These are phyloP conservation scores for Colletotrichum lupini DNA, from an alignment of 2,329 filamentous ascomycete species.

Conservation along the genomic window DNA sequence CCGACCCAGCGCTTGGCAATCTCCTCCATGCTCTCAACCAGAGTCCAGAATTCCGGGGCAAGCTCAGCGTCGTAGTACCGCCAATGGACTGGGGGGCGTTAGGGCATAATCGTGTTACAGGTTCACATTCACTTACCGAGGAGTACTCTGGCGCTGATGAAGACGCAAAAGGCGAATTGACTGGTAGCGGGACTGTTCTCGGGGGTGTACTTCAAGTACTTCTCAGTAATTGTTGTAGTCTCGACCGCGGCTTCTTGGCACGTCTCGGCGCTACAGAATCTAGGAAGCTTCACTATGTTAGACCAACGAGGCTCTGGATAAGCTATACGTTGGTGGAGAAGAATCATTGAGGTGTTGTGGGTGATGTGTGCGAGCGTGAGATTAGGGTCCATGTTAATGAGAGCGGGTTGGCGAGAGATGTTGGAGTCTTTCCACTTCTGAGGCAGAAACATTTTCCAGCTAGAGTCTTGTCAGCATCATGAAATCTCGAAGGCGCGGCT, in stretches of 20 bases:
- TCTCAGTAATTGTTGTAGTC: conserved; percentile 56
- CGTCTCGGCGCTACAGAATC: conserved; percentile 58
- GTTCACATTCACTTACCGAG: conserved; percentile 37
- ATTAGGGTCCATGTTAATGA: conserved; percentile 57
- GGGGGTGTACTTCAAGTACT: conserved; percentile 54
- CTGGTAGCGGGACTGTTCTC: conserved; percentile 41
- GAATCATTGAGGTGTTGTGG: conserved; percentile 61
- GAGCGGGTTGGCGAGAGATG: conserved; percentile 40
- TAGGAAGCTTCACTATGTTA: conserved; percentile 50
- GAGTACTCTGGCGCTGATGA: conserved; percentile 56
- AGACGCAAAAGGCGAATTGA: conserved; percentile 59
- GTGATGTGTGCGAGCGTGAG: conserved; percentile 60
- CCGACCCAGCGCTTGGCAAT: conserved; percentile 45
- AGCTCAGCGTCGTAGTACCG: conserved; percentile 40
- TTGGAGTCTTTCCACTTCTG: conserved; percentile 54
- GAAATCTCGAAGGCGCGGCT: too few relatives aligned
- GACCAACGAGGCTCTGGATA: conserved; percentile 49
- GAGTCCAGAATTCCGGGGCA: conserved; percentile 42
- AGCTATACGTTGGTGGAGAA: conserved; percentile 60
- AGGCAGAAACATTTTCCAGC: conserved; percentile 57
- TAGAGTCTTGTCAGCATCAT: not conserved
- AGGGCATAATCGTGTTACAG: not conserved
- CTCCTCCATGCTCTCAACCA: conserved; percentile 43
- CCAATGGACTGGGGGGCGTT: conserved; percentile 40
- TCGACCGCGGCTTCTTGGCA: conserved; percentile 58